Evolutionary conservation across 768 basidiomycete species (phyloP).

Genomic region (Rubroboletus pulcherrimus): DNA sequence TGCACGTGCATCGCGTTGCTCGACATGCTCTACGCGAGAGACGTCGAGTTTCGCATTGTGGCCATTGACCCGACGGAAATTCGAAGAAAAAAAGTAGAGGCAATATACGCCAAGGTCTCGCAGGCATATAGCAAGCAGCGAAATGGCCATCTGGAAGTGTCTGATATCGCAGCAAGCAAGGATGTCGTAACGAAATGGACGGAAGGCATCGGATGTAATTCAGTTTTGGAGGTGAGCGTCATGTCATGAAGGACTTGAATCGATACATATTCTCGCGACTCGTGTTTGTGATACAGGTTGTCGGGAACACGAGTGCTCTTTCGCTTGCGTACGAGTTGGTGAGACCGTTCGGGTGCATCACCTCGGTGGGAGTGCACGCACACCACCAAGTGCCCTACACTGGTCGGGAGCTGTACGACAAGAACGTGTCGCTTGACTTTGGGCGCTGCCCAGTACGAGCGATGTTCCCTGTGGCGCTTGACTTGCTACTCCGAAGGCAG

Average conservation of each 20-base stretch:
- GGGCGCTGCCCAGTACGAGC: slow-evolving; percentile 79
- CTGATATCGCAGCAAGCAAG: slow-evolving; percentile 51
- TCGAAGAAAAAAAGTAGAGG: slow-evolving; percentile 57
- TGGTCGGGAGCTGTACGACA: slow-evolving; percentile 58
- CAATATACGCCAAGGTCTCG: slow-evolving; percentile 51
- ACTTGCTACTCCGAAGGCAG: slow-evolving; percentile 63
- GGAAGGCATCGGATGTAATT: slow-evolving; percentile 54
- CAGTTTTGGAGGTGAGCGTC: slow-evolving; percentile 58
- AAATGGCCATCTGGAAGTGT: slow-evolving; percentile 46
- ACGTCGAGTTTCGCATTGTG: slow-evolving; percentile 51
- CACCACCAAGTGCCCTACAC: slow-evolving; percentile 51
- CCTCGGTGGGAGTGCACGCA: slow-evolving; percentile 72
- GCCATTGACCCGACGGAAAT: slow-evolving; percentile 59
- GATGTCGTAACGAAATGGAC: slow-evolving; percentile 50
- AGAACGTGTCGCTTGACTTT: slow-evolving; percentile 77
- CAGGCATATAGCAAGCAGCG: slow-evolving; percentile 30
- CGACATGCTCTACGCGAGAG: slow-evolving; percentile 48
- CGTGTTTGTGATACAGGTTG: slow-evolving; percentile 43
- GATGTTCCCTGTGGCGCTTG: slow-evolving; percentile 69
- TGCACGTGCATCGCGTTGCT: slow-evolving; percentile 64
- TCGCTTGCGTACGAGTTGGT: slow-evolving; percentile 66
- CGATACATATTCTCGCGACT: background rate
- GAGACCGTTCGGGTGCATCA: slow-evolving; percentile 70
- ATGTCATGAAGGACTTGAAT: background rate
- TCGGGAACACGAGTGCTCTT: slow-evolving; percentile 64